Base-by-base conservation (phyloP, 1,139 yeast species). In the Yamadazyma blattariae region DNA sequence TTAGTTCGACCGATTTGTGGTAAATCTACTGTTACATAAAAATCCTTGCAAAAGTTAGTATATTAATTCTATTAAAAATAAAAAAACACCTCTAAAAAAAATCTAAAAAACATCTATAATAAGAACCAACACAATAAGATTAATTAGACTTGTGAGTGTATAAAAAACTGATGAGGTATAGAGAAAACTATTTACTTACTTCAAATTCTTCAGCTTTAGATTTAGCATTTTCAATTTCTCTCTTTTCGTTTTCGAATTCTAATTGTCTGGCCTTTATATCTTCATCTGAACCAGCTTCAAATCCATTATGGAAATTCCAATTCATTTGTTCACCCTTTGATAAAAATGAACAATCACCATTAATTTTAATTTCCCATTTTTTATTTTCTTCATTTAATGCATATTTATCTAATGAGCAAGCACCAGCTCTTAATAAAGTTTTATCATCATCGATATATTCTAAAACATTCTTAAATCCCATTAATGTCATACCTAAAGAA, bases 281-380 rank as follows among this genome's bases (percentile, higher is more conserved):
- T 37, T 81, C 90, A 39, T 79, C 84, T 1, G 89, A 81, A 3
- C 92, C 92, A 1, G 92, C 90, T 53, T 82, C 90, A 45, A 75
- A 78, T 18, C 73, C 74, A 37, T 59, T 64, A 51, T 76, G 78
- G 63, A 87, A 87, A 46, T 81, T 76, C 96, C 96, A 87, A 54
- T 84, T 84, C 92, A 88, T 85, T 58, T 86, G 95, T 56, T 87
- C 95, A n/a, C 96, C 96, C 7, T 72, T 59, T 2, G 71, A 56
- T 44, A 87, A 65, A 48, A 79, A 85, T 31, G 73, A 79, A 18
- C 86, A 74, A 44, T 77, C 74, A 14, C 96, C 96, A 52, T 82
- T 82, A 71, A 73, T 66, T 16, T 65, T 67, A 33, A 78, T 56
- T 8, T 50, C 51, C 90, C 95, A 87, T 29, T 55, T 53, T 7